These are phyloP conservation scores for Candida nemodendra DNA, from an alignment of 805 yeast genomes.

Conservation along the genomic window DNA sequence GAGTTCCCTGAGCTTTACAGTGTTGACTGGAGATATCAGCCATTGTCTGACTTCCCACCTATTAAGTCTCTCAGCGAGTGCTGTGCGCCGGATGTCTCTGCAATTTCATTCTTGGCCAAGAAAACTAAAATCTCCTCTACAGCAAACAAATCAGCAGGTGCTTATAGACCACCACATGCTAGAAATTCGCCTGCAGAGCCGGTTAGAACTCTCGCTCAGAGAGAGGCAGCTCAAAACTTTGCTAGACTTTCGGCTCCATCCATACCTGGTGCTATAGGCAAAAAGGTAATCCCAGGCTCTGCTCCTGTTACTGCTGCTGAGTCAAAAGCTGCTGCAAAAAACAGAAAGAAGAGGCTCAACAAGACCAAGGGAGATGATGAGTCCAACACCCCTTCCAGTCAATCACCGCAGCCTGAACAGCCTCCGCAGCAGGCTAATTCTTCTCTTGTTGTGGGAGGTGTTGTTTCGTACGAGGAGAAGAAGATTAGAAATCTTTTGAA, in stretches of 20 bases:
- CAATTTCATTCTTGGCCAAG: constrained; percentile 53
- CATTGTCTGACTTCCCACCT: constrained; percentile 52
- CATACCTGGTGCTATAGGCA: constrained; percentile 28
- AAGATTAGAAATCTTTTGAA: constrained; percentile 87
- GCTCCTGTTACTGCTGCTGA: constrained; percentile 40
- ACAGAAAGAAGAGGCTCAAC: constrained; percentile 71
- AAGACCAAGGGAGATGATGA: constrained; percentile 38
- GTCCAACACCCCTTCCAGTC: constrained; percentile 8
- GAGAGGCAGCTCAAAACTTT: constrained; percentile 40
- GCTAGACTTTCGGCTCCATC: constrained; percentile 23
- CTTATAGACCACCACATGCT: constrained; percentile 97
- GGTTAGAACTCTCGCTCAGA: constrained; percentile 56
- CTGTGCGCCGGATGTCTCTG: constrained; percentile 71
- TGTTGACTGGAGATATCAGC: constrained; percentile 82
- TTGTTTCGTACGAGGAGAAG: constrained; percentile 80
- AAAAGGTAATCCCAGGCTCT: constrained; percentile 58
- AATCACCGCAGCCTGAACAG: constrained; percentile 15
- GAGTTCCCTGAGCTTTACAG: constrained; percentile 80
- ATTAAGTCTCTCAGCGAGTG: constrained; percentile 51
- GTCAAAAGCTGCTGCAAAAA: constrained; percentile 66
- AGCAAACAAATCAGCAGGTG: constrained; percentile 66
- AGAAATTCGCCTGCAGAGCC: constrained; percentile 38
- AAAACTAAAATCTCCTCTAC: constrained; percentile 33
- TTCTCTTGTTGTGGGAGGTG: constrained; percentile 59
- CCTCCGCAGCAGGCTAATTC: constrained; percentile 18